phyloP scores from a whole-genome alignment of 1,284 basidiomycete species.

The Cutaneotrichosporon cutaneum region DNA sequence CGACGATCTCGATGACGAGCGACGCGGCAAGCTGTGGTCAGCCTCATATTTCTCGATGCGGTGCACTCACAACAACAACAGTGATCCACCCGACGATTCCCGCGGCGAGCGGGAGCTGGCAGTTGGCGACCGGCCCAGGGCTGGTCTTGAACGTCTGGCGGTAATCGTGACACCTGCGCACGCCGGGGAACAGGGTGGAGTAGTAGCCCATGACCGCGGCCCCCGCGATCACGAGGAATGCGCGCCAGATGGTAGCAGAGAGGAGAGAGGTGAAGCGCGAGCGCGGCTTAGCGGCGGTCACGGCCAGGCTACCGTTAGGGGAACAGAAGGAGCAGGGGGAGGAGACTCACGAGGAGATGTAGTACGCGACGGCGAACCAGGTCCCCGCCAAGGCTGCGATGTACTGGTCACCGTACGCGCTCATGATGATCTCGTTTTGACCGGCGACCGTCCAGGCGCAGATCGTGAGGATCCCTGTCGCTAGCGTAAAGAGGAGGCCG shows the following conservation, averaged over 20 bases:
- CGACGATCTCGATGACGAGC: background rate
- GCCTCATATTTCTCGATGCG: background rate
- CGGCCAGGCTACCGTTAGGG: background rate
- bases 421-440: background rate
- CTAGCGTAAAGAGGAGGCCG: background rate
- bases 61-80: background rate
- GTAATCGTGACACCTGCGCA: background rate
- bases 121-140: background rate
- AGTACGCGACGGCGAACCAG: background rate
- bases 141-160: background rate
- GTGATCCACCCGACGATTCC: background rate
- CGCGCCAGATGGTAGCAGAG: background rate
- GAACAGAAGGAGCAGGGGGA: no score
- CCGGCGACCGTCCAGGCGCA: no score
- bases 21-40: background rate
- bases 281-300: background rate
- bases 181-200: background rate
- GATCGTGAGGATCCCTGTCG: background rate
- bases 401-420: background rate
- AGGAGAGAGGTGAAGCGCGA: background rate
- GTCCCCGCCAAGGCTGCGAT: background rate
- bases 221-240: background rate
- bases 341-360: background rate
- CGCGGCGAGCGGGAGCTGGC: background rate
- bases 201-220: background rate